phyloP scores from a whole-genome alignment of 2,329 filamentous ascomycete genomes.

The Paraphoma sp. region DNA sequence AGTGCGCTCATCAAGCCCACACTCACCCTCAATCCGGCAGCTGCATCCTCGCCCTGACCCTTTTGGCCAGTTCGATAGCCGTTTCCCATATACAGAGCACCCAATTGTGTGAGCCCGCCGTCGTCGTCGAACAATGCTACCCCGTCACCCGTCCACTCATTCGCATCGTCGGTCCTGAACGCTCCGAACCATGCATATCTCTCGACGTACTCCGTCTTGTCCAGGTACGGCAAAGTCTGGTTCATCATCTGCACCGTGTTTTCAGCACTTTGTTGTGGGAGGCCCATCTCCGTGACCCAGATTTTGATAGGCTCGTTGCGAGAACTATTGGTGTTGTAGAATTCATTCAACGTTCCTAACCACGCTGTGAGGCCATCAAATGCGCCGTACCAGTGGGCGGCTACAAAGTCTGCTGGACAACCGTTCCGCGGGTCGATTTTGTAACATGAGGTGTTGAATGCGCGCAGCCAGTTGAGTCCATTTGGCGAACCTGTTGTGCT shows the following conservation, averaged over 20 bases:
- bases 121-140: conserved; percentile 42
- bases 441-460: conserved; percentile 68
- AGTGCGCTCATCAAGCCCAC: conserved; percentile 13
- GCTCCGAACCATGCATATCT: conserved; percentile 46
- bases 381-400: conserved; percentile 66
- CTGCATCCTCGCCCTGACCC: conserved; percentile 30
- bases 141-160: conserved; percentile 45
- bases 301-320: conserved; percentile 55
- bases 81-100: conserved; percentile 41
- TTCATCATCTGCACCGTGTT: conserved; percentile 74
- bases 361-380: conserved; percentile 72
- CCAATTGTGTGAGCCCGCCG: conserved; percentile 40
- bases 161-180: conserved; percentile 40
- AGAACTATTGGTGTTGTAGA: conserved; percentile 57
- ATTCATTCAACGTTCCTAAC: conserved; percentile 65
- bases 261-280: conserved; percentile 61
- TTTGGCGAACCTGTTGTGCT: conserved; percentile 68
- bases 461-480: conserved; percentile 71
- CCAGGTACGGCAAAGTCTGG: conserved; percentile 70
- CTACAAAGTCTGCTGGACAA: conserved; percentile 59
- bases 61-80: conserved; percentile 40
- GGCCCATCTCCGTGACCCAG: conserved; percentile 82
- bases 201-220: conserved; percentile 60
- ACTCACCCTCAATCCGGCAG: conserved; percentile 12
- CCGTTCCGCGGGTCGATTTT: conserved; percentile 46